These are phyloP conservation scores for Syzygium syzygioides DNA, from an alignment of 441 rosid species.

Conservation along the genomic window DNA sequence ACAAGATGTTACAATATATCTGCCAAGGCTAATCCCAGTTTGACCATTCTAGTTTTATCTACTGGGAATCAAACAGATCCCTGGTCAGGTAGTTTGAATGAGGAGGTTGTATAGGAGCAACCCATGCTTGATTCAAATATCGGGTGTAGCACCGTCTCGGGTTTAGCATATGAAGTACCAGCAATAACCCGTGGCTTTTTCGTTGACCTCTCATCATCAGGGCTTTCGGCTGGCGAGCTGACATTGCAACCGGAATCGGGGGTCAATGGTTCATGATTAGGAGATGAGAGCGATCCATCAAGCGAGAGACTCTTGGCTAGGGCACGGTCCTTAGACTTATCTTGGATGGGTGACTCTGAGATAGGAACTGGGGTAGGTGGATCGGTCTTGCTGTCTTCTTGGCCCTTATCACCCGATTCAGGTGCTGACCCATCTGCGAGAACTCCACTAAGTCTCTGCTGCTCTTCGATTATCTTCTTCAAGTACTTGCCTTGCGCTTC, in stretches of 20 bases:
- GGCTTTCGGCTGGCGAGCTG: neutral
- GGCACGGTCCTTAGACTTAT: neutral
- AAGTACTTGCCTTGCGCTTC: constrained; percentile 97
- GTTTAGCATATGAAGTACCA: neutral
- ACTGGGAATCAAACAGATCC: neutral
- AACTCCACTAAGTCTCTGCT: constrained; percentile 74
- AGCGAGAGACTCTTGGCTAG: neutral
- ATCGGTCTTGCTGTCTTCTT: neutral
- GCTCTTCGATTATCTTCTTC: constrained; percentile 98
- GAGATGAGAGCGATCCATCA: neutral
- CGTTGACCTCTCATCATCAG: neutral
- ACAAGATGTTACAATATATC: neutral
- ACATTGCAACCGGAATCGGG: neutral
- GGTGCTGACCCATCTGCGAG: constrained; percentile 51
- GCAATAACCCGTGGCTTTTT: neutral
- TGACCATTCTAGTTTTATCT: neutral
- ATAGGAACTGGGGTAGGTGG: neutral
- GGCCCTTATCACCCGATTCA: constrained; percentile 33
- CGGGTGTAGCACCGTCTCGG: neutral
- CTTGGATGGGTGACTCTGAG: neutral
- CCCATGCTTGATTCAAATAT: neutral
- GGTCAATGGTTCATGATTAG: neutral
- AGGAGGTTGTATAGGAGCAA: neutral
- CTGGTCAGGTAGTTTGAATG: neutral
- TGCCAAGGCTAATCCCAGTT: neutral